Conservation (phyloP, 1,284 basidiomycete species). For the Ceraceosorus guamensis region DNA sequence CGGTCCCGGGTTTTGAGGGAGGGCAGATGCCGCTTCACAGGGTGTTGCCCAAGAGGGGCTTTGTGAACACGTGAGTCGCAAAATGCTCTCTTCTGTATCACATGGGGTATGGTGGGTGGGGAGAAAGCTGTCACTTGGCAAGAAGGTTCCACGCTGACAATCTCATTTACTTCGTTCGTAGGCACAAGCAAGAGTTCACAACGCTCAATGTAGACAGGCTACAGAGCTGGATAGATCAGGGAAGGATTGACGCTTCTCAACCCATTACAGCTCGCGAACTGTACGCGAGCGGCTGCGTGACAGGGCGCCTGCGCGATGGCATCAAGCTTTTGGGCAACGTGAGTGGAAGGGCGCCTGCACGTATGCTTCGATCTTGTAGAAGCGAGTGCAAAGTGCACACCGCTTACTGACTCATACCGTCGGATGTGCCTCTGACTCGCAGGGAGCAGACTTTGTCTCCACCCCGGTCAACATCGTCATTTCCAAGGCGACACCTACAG, state of each 20-base stretch:
- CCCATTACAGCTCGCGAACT: conserved; percentile 85
- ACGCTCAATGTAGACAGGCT: conserved; percentile 79
- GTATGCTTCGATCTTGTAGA: too few relatives aligned
- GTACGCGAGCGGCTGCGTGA: conserved; percentile 75
- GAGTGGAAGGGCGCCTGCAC: too few relatives aligned
- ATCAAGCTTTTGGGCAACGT: conserved; percentile 77
- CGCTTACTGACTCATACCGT: not conserved
- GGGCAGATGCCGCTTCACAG: conserved; percentile 92
- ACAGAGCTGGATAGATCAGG: conserved; percentile 82
- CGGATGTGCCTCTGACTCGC: not conserved
- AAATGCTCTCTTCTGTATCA: not conserved
- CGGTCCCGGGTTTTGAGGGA: conserved; percentile 75
- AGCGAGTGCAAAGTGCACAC: too few relatives aligned
- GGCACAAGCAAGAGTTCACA: conserved; percentile 58
- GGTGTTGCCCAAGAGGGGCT: conserved; percentile 85
- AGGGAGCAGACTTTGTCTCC: conserved; percentile 65
- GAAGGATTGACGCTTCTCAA: conserved; percentile 66
- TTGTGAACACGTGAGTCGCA: conserved; percentile 73
- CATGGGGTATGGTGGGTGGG: not conserved
- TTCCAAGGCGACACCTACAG: conserved; percentile 76
- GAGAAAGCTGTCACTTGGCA: not conserved
- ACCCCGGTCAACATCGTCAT: conserved; percentile 72
- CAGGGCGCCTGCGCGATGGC: conserved; percentile 78
- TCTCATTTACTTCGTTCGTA: conserved; percentile 1
- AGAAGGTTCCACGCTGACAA: not conserved